Evolutionary conservation across 1,139 yeast genomes (phyloP).

Genomic region (Pichiaceae sp.): DNA sequence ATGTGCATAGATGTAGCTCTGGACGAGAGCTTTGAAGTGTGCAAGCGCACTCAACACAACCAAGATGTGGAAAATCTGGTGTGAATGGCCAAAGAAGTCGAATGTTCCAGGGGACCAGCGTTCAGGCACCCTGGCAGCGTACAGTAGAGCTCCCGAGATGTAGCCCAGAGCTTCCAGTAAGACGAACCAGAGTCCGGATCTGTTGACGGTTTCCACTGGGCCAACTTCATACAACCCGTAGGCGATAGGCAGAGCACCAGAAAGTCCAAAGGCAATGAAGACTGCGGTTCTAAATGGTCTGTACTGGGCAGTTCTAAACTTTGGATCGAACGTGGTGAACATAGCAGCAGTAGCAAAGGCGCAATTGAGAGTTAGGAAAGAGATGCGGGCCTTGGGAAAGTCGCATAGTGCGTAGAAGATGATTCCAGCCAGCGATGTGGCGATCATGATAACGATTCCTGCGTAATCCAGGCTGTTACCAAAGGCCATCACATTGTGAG

Average conservation of each 20-base stretch:
- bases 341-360: constrained; percentile 57
- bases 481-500: constrained; percentile 45
- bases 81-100: constrained; percentile 77
- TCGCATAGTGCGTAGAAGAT: constrained; percentile 62
- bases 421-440: constrained; percentile 67
- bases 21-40: constrained; percentile 62
- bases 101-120: constrained; percentile 55
- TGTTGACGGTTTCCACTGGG: constrained; percentile 34
- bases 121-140: constrained; percentile 78
- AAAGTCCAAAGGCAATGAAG: constrained; percentile 75
- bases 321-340: constrained; percentile 52
- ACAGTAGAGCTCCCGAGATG: constrained; percentile 69
- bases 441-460: constrained; percentile 73
- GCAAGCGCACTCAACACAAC: constrained; percentile 77
- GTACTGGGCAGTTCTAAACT: constrained; percentile 62
- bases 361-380: constrained; percentile 43
- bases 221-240: constrained; percentile 41
- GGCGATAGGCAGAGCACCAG: constrained; percentile 65
- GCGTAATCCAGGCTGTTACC: constrained; percentile 84
- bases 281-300: constrained; percentile 70
- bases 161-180: constrained; percentile 64
- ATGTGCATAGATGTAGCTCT: constrained; percentile 49
- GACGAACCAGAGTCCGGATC: constrained; percentile 57
- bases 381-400: constrained; percentile 22
- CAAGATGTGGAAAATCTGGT: constrained; percentile 76